Evolutionary conservation across 208 protist species (phyloP).

Genomic region (Polymyxa betae): DNA sequence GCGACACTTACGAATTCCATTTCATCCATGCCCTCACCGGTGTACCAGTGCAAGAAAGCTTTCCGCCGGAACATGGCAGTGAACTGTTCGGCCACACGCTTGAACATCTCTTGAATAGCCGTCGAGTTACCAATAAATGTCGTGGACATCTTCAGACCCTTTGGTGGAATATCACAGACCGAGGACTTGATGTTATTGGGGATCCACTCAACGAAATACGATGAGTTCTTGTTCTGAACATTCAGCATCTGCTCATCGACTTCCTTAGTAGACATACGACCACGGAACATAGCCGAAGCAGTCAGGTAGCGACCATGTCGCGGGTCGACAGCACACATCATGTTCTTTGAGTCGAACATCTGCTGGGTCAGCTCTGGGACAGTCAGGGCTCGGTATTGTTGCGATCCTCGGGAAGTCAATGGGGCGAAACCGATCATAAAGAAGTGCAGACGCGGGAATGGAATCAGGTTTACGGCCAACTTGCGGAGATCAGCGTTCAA

Average conservation of each 20-base stretch:
- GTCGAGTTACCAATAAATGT: constrained; percentile 92
- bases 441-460: constrained; percentile 97
- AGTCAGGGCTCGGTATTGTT: constrained; percentile 83
- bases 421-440: constrained; percentile 95
- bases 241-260: constrained; percentile 92
- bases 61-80: constrained; percentile 95
- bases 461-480: constrained; percentile 95
- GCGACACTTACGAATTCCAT: constrained; percentile 64
- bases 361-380: constrained; percentile 92
- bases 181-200: constrained; percentile 89
- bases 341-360: constrained; percentile 97
- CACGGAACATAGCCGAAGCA: constrained; percentile 78
- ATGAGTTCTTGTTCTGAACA: constrained; percentile 90
- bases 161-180: constrained; percentile 59
- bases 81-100: constrained; percentile 91
- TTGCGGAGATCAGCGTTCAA: constrained; percentile 93
- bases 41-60: constrained; percentile 99
- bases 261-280: constrained; percentile 91
- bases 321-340: constrained; percentile 94
- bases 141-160: constrained; percentile 79
- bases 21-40: constrained; percentile 80
- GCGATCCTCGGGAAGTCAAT: constrained; percentile 80
- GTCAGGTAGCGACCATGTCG: constrained; percentile 81
- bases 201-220: constrained; percentile 96
- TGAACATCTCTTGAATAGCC: constrained; percentile 90